A percentile compares a stretch with the other conserved stretches of the same genome.
Conservation (phyloP, 2,329 filamentous ascomycete species). For the Pezicula carpinea region DNA sequence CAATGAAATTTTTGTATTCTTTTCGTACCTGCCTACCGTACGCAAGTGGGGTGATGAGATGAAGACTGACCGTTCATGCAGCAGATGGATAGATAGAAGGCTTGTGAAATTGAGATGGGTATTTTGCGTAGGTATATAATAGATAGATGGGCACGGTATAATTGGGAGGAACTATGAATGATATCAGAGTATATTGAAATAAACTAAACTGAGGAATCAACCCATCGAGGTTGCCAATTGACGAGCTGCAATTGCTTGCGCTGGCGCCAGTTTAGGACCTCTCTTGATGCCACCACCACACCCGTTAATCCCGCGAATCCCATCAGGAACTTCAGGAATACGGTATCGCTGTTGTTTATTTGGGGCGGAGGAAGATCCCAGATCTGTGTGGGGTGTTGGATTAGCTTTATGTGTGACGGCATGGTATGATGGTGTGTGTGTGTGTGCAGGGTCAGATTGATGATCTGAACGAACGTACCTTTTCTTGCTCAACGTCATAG, state of each 20-base stretch:
- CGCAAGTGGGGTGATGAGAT: no score
- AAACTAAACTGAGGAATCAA: background rate
- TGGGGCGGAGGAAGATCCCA: slow-evolving; percentile 15
- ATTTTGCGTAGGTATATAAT: no score
- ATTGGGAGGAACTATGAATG: no score
- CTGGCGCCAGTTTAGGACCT: background rate
- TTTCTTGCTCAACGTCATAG: background rate
- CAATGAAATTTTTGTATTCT: no score
- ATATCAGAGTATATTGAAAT: no score
- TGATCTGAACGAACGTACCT: background rate
- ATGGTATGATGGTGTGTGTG: background rate
- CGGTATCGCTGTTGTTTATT: slow-evolving; percentile 13
- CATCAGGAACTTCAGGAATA: slow-evolving; percentile 6
- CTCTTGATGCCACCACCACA: slow-evolving; percentile 3
- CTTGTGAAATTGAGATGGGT: no score
- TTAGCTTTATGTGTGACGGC: no score
- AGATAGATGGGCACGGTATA: no score
- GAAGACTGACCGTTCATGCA: no score
- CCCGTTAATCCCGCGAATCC: slow-evolving; percentile 5
- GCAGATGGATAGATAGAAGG: no score
- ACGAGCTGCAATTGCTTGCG: background rate
- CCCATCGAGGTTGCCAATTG: no score
- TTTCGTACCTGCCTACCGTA: no score
- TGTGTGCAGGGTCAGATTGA: background rate
- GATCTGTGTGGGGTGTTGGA: slow-evolving; percentile 1